phyloP scores from a whole-genome alignment of 768 basidiomycete genomes.

The Mycena venus region DNA sequence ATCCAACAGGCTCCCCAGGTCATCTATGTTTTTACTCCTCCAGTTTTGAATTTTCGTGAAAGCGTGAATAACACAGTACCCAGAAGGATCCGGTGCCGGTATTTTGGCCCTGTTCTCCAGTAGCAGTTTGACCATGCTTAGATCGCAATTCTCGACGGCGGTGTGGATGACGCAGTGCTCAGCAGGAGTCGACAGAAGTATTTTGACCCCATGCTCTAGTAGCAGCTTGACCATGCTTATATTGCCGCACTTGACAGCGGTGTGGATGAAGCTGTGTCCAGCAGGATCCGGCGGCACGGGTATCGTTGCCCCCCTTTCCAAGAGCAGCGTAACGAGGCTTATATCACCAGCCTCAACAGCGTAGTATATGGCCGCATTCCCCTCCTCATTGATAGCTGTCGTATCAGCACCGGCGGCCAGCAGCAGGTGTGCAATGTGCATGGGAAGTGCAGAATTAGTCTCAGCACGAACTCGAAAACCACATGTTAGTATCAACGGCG shows the following conservation, averaged over 20 bases:
- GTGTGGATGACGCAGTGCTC: neutral
- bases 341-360: neutral
- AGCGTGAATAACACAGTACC: conserved; percentile 5
- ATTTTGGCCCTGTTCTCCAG: conserved; percentile 9
- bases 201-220: neutral
- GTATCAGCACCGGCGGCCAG: conserved; percentile 12
- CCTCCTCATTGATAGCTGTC: neutral
- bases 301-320: neutral
- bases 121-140: conserved; percentile 1
- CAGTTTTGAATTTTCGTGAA: neutral
- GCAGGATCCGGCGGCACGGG: neutral
- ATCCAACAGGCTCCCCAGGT: conserved; percentile 15
- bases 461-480: neutral
- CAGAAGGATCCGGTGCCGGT: neutral
- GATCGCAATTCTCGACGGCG: neutral
- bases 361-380: conserved; percentile 1
- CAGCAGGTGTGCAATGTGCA: neutral
- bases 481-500: conserved; percentile 1
- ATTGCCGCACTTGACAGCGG: neutral
- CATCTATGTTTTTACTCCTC: neutral
- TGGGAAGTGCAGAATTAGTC: neutral
- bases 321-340: neutral
- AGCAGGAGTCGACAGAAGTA: neutral
- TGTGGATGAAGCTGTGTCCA: neutral
- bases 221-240: neutral